Base-by-base conservation (phyloP, 2,329 filamentous ascomycete genomes). In the Didymella arachidicola region DNA sequence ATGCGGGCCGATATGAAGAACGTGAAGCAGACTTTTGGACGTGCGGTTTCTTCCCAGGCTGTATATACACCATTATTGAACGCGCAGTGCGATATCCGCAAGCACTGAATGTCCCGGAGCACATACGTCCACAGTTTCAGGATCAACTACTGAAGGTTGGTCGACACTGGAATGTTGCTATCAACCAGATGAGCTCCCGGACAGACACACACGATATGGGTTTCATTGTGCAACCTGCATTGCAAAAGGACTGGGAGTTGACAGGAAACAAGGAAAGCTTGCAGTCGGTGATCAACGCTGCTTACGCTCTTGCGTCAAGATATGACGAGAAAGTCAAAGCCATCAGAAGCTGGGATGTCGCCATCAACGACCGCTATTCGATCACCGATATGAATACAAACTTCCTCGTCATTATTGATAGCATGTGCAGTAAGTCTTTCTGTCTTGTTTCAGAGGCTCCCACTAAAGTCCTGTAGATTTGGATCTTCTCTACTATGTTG, bases 191-290 rank as follows among this genome's bases (percentile, higher is more conserved):
- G 73, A 74, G 72, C 1, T 60, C 64, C 4, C 64, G 80, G 29
- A 84, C 76, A 4, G 81, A 84, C 53, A 85, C 83, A 0, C 83
- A 85, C 56, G 83, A 85, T 41, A 77, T 86, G 57, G 82, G 82
- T 0, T 86, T 86, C 62, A 85, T 86, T 26, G 77, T 84, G 4
- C 77, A 80, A 49, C 82, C 83, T 0, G 79, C 81, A 1, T 65
- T 83, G 0, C 77, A 78, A 22, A 74, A 78, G 27, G 79, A 82
- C 27, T 85, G 79, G 79, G 80, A 83, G 38, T 66, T 84, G 5
- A 80, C 77, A 0, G 77, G 78, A 0, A 77, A 79, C 45, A 45
- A 57, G 8, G 60, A 72, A n/a, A 80, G 79, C 39, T 58, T 82
- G 0, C 60, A 75, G 4, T 77, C 77, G 2, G 74, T 84, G 2